Base-by-base conservation (phyloP, 305 asterid genomes). In the Solanum hybrid region DNA sequence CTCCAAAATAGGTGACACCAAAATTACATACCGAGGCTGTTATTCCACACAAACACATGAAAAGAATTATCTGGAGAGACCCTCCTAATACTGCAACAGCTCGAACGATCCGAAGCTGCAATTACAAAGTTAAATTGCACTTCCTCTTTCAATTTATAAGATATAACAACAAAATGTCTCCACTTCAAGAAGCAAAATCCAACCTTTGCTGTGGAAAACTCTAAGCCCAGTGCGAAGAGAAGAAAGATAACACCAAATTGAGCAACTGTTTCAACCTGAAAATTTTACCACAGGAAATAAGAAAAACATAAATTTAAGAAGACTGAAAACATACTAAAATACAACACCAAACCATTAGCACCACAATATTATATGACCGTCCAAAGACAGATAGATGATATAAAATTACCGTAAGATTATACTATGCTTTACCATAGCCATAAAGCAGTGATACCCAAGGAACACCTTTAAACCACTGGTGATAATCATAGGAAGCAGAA, bases 161-260 rank as follows among this genome's bases (percentile, higher is more conserved):
- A 85, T 80, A 87, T 32, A 51, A 91, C 31, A 12, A 87, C 33
- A 79, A 83, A 87, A 87, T 38, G 24, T 91, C 75, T 84, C 37
- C 27, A 87, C 80, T 80, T 87, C 38, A 88, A 90, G 45, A 83
- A 83, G 51, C 89, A 80, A 89, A 89, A 86, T 22, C 82, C 91
- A 91, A 95, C 97, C 98, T 96, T 96, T 90, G 95, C 96, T 84
- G 95, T 91, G 33, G 98, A 96, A 93, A 96, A 95, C 90, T 96
- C 98, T 94, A 96, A 92, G 89, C 98, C 98, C 92, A 96, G 88
- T 11, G 98, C 98, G 90, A 95, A 95, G 90, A 96, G 98, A 93
- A 96, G 97, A 93, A 96, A 96, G 89, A 96, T 94, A 89, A 96
- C 97, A 90, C 98, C 98, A 87, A 96, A 95, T 87, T 96, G 98